Evolutionary conservation across 805 yeast genomes (phyloP), one percentile per base, ranked within the genome.

Genomic region (Blastobotrys muscicola): DNA sequence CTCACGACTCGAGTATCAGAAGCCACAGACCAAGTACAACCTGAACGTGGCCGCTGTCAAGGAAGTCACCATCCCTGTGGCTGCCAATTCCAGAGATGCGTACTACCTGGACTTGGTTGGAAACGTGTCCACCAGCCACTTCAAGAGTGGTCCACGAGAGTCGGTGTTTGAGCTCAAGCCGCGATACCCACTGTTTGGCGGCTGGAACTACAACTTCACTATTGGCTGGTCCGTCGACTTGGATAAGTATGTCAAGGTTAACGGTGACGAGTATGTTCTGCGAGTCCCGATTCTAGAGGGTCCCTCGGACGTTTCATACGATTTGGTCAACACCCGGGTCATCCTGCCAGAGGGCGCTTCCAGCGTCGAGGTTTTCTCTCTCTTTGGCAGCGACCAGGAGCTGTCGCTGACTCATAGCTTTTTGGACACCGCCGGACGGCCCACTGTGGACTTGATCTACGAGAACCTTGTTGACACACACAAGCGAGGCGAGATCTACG

Each of bases 161-260:
- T 62, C 71, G 36, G 64, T 66, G 47, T 65, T 85, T 39, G 67
- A 80, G 31, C 61, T 92, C 50, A 76, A 74, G 56, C 97, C 97
- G 45, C 75, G 98, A 61, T 92, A 70, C 69, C 98, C 98, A n/a
- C 61, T 92, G 5, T 84, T 85, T 64, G 98, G 98, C 39, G 94
- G 89, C 36, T 92, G 98, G 98, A 74, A 80, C 56, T 90, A 86
- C 65, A 86, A 90, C 65, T 92, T 85, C 70, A 92, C 97, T 15
- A 64, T 90, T 53, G 97, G 97, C n/a, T 92, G 95, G 95, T 76
- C 80, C 40, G 74, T 77, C 50, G 66, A 70, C 14, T 64, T 89
- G 35, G 56, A 66, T 11, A 65, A 75, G 37, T 80, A 72, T 51
- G 68, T 84, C 42, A 77, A 65, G 52, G 55, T 60, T 34, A 52